phyloP scores from a whole-genome alignment of 2,329 filamentous ascomycete genomes.

The Fusarium staphyleae region DNA sequence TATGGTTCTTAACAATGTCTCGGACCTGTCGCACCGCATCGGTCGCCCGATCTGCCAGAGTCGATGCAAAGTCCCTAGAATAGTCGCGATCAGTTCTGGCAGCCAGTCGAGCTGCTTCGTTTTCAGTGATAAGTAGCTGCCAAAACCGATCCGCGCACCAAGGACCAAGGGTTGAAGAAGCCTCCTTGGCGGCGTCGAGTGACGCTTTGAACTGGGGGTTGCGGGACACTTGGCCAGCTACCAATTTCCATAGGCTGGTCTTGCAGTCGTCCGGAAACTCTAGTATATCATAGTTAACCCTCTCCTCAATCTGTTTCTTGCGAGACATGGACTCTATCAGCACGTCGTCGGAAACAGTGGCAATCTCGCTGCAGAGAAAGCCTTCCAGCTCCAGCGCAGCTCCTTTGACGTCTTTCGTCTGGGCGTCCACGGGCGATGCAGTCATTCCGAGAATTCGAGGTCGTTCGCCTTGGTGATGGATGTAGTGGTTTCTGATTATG shows the following conservation, averaged over 20 bases:
- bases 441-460: constrained; percentile 96
- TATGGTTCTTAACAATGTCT: constrained; percentile 60
- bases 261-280: constrained; percentile 55
- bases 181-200: constrained; percentile 65
- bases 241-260: constrained; percentile 68
- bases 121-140: constrained; percentile 71
- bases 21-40: constrained; percentile 65
- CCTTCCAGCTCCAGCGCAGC: constrained; percentile 78
- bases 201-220: constrained; percentile 60
- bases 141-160: constrained; percentile 90
- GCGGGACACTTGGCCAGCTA: constrained; percentile 56
- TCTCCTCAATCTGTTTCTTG: constrained; percentile 58
- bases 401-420: constrained; percentile 69
- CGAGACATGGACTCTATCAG: constrained; percentile 36
- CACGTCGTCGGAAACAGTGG: constrained; percentile 65
- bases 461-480: constrained; percentile 56
- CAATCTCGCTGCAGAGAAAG: constrained; percentile 82
- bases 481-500: constrained; percentile 89
- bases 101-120: constrained; percentile 67
- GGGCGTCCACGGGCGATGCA: constrained; percentile 89
- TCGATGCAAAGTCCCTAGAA: constrained; percentile 22
- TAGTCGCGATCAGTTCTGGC: constrained; percentile 56
- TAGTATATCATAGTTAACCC: constrained; percentile 54
- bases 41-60: constrained; percentile 56
- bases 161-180: constrained; percentile 72